Conservation (phyloP, 2,329 filamentous ascomycete genomes). For the Karstenula rhodostoma region DNA sequence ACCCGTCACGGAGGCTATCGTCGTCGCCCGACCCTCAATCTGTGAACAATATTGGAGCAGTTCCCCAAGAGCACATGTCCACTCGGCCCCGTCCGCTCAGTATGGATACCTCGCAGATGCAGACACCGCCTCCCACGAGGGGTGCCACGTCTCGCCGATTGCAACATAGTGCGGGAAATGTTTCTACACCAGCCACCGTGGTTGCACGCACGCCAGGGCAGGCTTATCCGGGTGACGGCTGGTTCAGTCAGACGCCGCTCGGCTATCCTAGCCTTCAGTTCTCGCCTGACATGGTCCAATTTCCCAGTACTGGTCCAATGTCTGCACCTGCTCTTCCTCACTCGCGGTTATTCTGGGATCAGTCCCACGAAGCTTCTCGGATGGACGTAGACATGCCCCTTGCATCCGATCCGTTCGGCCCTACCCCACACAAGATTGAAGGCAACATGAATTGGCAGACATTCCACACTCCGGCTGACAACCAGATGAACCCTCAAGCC, state of each 20-base stretch:
- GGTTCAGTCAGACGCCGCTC: slow-evolving; percentile 50
- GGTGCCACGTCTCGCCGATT: slow-evolving; percentile 60
- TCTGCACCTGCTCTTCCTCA: slow-evolving; percentile 67
- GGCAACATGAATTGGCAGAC: slow-evolving; percentile 42
- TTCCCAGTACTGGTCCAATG: slow-evolving; percentile 60
- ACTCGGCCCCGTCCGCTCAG: slow-evolving; percentile 33
- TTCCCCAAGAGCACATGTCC: slow-evolving; percentile 24
- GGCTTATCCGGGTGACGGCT: slow-evolving; percentile 32
- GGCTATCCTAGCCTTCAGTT: slow-evolving; percentile 64
- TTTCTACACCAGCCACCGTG: slow-evolving; percentile 49
- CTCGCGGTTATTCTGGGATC: slow-evolving; percentile 50
- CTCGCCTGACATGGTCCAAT: slow-evolving; percentile 65
- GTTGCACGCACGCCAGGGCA: slow-evolving; percentile 51
- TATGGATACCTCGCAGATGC: slow-evolving; percentile 60
- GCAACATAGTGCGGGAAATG: slow-evolving; percentile 39
- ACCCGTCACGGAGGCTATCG: slow-evolving; percentile 64
- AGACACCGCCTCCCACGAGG: slow-evolving; percentile 69
- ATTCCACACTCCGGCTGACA: slow-evolving; percentile 36
- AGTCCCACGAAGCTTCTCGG: slow-evolving; percentile 34
- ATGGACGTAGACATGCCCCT: slow-evolving; percentile 48
- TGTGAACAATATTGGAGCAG: slow-evolving; percentile 22
- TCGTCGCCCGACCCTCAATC: slow-evolving; percentile 63
- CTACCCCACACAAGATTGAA: slow-evolving; percentile 46
- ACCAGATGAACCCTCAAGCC: slow-evolving; percentile 45
- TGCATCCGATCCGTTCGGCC: slow-evolving; percentile 44